Conservation (phyloP, 164 flowering plant genomes). For the Magnolia sinica region DNA sequence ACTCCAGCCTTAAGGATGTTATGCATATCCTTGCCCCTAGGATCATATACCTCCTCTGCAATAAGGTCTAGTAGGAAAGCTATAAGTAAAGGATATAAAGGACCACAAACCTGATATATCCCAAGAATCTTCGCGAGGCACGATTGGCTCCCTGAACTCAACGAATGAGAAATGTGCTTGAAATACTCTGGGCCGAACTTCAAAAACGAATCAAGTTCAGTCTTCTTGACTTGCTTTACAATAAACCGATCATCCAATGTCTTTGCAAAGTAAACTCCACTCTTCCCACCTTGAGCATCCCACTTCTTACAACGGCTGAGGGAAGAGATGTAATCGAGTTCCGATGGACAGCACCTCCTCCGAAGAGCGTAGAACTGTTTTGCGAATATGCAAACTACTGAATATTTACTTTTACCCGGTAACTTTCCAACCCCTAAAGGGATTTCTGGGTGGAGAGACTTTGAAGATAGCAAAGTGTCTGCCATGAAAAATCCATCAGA, state of each 20-base stretch:
- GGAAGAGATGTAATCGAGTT: conserved; percentile 80
- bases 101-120: conserved; percentile 73
- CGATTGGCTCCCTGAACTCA: conserved; percentile 63
- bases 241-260: conserved; percentile 91
- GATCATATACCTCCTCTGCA: no score
- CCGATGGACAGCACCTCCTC: conserved; percentile 64
- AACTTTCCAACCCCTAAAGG: conserved; percentile 48
- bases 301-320: conserved; percentile 83
- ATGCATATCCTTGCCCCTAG: no score
- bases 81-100: background rate
- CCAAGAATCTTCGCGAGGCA: conserved; percentile 96
- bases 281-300: conserved; percentile 98
- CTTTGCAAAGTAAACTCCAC: conserved; percentile 84
- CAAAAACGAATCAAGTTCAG: conserved; percentile 78
- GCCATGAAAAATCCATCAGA: conserved; percentile 49
- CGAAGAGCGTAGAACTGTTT: conserved; percentile 65
- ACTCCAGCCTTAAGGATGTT: no score
- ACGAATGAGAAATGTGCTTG: conserved; percentile 63
- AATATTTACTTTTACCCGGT: conserved; percentile 63
- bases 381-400: conserved; percentile 65
- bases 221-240: conserved; percentile 83
- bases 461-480: conserved; percentile 24
- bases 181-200: conserved; percentile 83
- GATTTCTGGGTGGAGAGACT: conserved; percentile 47
- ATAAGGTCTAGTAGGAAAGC: no score